Base-by-base conservation (phyloP, 1,139 yeast species). In the Suhomyces taliae region DNA sequence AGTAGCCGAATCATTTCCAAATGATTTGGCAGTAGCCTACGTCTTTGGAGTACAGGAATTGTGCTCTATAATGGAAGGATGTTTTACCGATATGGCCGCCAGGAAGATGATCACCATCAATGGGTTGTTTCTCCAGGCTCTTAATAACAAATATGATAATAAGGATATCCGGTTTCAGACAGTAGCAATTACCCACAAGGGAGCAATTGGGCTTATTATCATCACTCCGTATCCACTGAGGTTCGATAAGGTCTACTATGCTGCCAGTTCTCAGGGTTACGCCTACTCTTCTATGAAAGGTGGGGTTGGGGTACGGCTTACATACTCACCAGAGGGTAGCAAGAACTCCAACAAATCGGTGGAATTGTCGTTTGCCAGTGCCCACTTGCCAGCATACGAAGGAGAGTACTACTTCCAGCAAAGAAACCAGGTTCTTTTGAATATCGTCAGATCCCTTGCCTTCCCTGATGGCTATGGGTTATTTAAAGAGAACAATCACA, bases 11-110 rank as follows among this genome's bases (percentile, higher is more conserved):
- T 57, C 65, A 24, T 56, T 76, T 12, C 80, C 79, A 2, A 52
- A 57, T 0, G 55, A 58, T 2, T 55, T 69, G 4, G 81, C 87
- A 0, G 53, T 61, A 8, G 53, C 87, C 9, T 76, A 81, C 47
- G 89, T 79, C 0, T 77, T 88, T 59, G 95, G 89, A 1, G 76
- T 90, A 44, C 90, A 90, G 62, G 97, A 90, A 61, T 62, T 87
- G 31, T 79, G 89, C 38, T 69, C 87, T 1, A 72, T 87, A 1
- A 61, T 85, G 58, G 86, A 86, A 43, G 87, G 89, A 1, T 73
- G 86, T 8, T 78, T 82, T 46, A 66, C 67, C 2, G 62, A 63
- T 1, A 41, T 53, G 1, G 73, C 81, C 1, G 68, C 72, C 15
- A 57, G 60, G 3, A 69, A 75, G 45, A 58, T 85, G 40, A 62